phyloP scores from a whole-genome alignment of 257 asterid species.

The Primulina tabacum region DNA sequence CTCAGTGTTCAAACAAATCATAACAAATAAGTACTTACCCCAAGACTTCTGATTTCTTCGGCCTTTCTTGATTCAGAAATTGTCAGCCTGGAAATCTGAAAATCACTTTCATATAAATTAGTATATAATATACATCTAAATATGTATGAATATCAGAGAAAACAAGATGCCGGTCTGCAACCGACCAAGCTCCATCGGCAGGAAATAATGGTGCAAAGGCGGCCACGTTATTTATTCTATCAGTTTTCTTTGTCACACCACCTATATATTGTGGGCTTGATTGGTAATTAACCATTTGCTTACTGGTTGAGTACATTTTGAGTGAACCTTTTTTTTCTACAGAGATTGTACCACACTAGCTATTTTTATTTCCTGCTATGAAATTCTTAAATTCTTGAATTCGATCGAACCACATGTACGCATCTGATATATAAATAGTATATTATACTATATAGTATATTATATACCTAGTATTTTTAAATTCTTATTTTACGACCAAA shows the following conservation, averaged over 20 bases:
- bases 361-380: not conserved
- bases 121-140: constrained; percentile 28
- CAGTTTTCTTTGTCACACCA: constrained; percentile 36
- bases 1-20: no score
- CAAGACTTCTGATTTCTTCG: not conserved
- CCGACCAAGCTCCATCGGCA: constrained; percentile 45
- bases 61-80: constrained; percentile 19
- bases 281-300: no score
- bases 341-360: not conserved
- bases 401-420: not conserved
- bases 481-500: no score
- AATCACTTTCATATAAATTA: constrained; percentile 32
- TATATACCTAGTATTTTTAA: no score
- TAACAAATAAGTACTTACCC: not conserved
- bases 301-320: no score
- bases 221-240: constrained; percentile 58
- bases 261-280: constrained; percentile 9
- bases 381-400: not conserved
- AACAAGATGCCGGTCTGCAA: constrained; percentile 49
- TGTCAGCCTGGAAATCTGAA: constrained; percentile 20
- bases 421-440: no score
- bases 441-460: no score
- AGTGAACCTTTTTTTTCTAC: not conserved
- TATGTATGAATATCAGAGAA: constrained; percentile 14
- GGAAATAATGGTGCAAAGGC: constrained; percentile 47